A percentile compares a stretch with the other conserved stretches of the same genome.
Conservation (phyloP, 768 basidiomycete genomes). For the Asterophora parasitica region DNA sequence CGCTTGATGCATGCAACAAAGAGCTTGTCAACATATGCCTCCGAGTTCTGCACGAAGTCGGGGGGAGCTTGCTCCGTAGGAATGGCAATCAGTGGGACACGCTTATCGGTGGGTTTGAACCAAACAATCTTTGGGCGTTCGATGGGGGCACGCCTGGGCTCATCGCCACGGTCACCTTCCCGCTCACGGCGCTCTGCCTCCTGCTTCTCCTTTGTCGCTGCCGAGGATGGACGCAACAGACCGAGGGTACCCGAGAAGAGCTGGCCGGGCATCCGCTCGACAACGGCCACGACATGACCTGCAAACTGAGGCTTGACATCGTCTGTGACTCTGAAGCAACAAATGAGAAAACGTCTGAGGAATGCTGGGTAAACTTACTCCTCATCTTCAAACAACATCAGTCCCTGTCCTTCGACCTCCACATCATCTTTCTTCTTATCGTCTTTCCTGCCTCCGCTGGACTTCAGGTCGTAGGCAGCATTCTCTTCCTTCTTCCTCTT, state of each 20-base stretch:
- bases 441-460: conserved; percentile 73
- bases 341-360: conserved; percentile 3
- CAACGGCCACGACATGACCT: conserved; percentile 99
- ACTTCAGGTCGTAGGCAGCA: conserved; percentile 85
- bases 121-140: conserved; percentile 99
- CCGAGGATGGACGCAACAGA: conserved; percentile 90
- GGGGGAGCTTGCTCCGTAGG: conserved; percentile 97
- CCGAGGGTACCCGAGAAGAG: conserved; percentile 97
- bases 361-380: conserved; percentile 48
- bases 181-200: conserved; percentile 96
- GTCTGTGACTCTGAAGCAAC: conserved; percentile 74
- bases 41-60: conserved; percentile 94
- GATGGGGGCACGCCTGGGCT: conserved; percentile 69
- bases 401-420: conserved; percentile 97
- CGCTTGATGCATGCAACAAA: conserved; percentile 99
- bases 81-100: conserved; percentile 97
- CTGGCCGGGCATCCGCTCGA: conserved; percentile 98
- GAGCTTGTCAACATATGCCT: conserved; percentile 82
- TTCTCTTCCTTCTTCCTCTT: conserved; percentile 99
- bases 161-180: conserved; percentile 87
- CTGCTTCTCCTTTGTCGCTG: conserved; percentile 97
- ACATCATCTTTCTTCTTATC: conserved; percentile 99
- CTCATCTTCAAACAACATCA: conserved; percentile 97
- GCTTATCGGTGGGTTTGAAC: conserved; percentile 99
- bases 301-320: conserved; percentile 98